These are phyloP conservation scores for Aspergillus sp. DNA, from an alignment of 2,329 filamentous ascomycete genomes.

Conservation along the genomic window DNA sequence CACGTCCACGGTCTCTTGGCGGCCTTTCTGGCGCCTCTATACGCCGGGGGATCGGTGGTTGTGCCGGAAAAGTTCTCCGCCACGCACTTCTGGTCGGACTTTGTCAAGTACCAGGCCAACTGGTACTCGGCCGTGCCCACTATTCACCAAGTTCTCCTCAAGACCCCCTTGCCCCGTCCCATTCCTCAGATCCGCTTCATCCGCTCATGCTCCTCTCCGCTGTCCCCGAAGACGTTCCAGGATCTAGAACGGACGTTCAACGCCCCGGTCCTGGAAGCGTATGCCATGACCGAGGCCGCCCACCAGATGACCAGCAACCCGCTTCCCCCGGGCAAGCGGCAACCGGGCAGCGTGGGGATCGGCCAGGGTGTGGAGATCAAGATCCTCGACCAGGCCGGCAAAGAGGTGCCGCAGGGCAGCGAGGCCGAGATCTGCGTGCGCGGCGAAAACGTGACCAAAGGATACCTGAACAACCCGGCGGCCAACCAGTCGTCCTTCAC, in stretches of 20 bases:
- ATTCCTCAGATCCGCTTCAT: slow-evolving; percentile 79
- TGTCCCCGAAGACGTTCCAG: slow-evolving; percentile 78
- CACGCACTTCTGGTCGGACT: slow-evolving; percentile 78
- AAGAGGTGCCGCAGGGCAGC: slow-evolving; percentile 65
- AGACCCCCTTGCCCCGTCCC: slow-evolving; percentile 66
- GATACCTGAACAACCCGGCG: slow-evolving; percentile 78
- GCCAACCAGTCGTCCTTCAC: slow-evolving; percentile 76
- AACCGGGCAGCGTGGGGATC: slow-evolving; percentile 78
- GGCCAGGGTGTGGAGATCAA: slow-evolving; percentile 80
- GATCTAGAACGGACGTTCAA: slow-evolving; percentile 73
- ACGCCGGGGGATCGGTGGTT: slow-evolving; percentile 74
- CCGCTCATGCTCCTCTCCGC: slow-evolving; percentile 79
- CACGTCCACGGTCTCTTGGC: slow-evolving; percentile 88
- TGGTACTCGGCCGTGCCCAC: slow-evolving; percentile 95
- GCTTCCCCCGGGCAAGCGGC: slow-evolving; percentile 67
- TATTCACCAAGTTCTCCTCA: slow-evolving; percentile 85
- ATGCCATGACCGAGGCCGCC: slow-evolving; percentile 89
- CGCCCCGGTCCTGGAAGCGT: slow-evolving; percentile 82
- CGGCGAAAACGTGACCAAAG: slow-evolving; percentile 79
- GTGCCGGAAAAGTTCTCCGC: slow-evolving; percentile 80
- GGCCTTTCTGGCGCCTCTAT: slow-evolving; percentile 74
- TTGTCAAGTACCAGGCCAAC: slow-evolving; percentile 70
- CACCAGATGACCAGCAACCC: slow-evolving; percentile 56
- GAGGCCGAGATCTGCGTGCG: slow-evolving; percentile 82
- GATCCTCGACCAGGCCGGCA: slow-evolving; percentile 70